phyloP scores from a whole-genome alignment of 768 basidiomycete genomes.

The Artomyces pyxidatus region DNA sequence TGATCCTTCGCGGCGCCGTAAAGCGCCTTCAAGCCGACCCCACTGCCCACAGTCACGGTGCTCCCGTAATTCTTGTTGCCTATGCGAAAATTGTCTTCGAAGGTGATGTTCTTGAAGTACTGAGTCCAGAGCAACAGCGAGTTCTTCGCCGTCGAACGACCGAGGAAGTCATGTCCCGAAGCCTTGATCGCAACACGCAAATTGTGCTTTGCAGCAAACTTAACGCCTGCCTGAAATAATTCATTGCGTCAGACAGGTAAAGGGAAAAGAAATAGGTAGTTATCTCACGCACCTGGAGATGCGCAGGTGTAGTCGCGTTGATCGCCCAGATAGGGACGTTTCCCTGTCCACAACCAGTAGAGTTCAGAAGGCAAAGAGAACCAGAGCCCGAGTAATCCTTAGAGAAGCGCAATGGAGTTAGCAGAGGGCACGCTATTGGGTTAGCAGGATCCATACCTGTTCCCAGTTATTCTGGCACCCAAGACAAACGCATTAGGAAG shows the following conservation, averaged over 20 bases:
- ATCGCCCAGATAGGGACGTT: slow-evolving; percentile 12
- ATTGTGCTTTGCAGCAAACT: slow-evolving; percentile 22
- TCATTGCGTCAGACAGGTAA: not conserved
- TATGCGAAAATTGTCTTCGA: slow-evolving; percentile 17
- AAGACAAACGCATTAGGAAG: not conserved
- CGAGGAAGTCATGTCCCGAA: slow-evolving; percentile 35
- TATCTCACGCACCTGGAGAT: slow-evolving; percentile 9
- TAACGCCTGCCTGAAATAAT: slow-evolving; percentile 21
- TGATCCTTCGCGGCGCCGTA: slow-evolving; percentile 14
- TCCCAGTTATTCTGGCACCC: slow-evolving; percentile 14
- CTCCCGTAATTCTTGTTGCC: slow-evolving; percentile 18
- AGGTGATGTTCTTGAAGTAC: slow-evolving; percentile 27
- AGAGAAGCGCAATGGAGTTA: not conserved
- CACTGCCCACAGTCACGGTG: slow-evolving; percentile 18
- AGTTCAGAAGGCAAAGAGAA: slow-evolving; percentile 8
- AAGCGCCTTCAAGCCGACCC: slow-evolving; percentile 13
- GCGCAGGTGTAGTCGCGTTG: slow-evolving; percentile 7
- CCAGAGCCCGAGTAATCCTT: slow-evolving; percentile 1
- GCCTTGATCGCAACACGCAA: slow-evolving; percentile 27
- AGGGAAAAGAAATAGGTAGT: not conserved
- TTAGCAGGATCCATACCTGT: not conserved
- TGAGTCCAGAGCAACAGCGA: slow-evolving; percentile 36
- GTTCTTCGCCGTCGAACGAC: slow-evolving; percentile 33
- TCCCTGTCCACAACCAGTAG: slow-evolving; percentile 9
- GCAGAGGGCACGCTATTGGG: not conserved